A percentile compares a stretch with the other conserved stretches of the same genome.
phyloP scores from a whole-genome alignment of 2,329 filamentous ascomycete species.

The Cytospora piceicola region DNA sequence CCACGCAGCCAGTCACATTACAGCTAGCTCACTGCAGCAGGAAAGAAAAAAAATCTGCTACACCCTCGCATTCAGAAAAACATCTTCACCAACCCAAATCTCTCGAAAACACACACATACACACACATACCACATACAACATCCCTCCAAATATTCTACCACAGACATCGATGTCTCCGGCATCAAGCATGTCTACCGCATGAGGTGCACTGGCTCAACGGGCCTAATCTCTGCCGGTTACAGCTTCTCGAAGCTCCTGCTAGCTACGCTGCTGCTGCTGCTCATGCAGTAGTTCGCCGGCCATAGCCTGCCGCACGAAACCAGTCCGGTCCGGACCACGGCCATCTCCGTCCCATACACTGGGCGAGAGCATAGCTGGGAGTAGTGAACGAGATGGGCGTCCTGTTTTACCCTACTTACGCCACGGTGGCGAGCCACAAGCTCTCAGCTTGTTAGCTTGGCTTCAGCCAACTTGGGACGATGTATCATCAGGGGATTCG shows the following conservation, averaged over 20 bases:
- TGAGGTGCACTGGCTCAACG: background rate
- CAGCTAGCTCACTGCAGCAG: background rate
- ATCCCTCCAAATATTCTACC: background rate
- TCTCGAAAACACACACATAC: background rate
- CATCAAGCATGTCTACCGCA: background rate
- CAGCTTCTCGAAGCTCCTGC: conserved; percentile 6
- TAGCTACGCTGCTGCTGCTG: conserved; percentile 5
- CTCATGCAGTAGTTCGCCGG: conserved; percentile 19
- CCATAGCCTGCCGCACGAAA: conserved; percentile 2
- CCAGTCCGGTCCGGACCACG: background rate
- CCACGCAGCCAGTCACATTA: background rate
- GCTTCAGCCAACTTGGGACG: background rate
- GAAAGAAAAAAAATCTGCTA: too few relatives aligned
- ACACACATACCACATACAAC: background rate
- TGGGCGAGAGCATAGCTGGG: conserved; percentile 2
- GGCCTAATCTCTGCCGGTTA: background rate
- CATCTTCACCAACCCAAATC: background rate
- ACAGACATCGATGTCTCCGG: background rate
- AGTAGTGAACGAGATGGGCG: background rate
- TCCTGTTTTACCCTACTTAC: background rate
- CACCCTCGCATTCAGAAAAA: background rate
- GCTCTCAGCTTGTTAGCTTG: background rate
- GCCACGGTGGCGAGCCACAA: background rate
- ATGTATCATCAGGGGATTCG: background rate
- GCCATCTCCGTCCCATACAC: conserved; percentile 15